Percentiles rank a stretch among this genome's conserved stretches.
These are phyloP conservation scores for Clavispora carvajalis DNA, from an alignment of 805 yeast genomes.

Conservation along the genomic window DNA sequence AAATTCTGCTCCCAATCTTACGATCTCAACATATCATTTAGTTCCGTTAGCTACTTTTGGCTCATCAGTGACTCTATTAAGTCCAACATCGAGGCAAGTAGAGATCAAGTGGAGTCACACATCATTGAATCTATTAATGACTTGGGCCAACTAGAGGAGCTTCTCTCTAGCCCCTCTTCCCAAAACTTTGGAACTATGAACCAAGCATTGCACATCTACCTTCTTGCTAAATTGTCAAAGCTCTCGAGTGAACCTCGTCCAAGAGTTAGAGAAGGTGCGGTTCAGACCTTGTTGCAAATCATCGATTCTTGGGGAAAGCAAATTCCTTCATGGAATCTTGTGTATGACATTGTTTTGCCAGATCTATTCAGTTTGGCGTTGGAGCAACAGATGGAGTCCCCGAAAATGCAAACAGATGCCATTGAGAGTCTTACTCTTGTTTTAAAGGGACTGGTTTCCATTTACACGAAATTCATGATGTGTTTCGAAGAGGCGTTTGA, in stretches of 20 bases:
- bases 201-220: conserved; percentile 56
- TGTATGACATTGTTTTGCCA: conserved; percentile 58
- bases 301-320: conserved; percentile 27
- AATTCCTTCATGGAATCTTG: conserved; percentile 58
- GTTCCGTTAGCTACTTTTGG: conserved; percentile 92
- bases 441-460: conserved; percentile 58
- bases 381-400: conserved; percentile 6
- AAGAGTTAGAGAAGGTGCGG: conserved; percentile 85
- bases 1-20: conserved; percentile 65
- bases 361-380: conserved; percentile 35
- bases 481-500: conserved; percentile 23
- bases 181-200: conserved; percentile 5
- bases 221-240: conserved; percentile 47
- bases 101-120: neutral
- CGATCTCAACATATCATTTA: conserved; percentile 84
- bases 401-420: conserved; percentile 34
- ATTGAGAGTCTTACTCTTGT: conserved; percentile 60
- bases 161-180: conserved; percentile 2
- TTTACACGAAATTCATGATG: conserved; percentile 51
- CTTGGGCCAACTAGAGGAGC: conserved; percentile 5
- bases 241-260: conserved; percentile 62
- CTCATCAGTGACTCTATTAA: conserved; percentile 68
- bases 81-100: conserved; percentile 5
- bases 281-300: conserved; percentile 82
- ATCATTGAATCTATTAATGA: conserved; percentile 1